Percentiles rank a stretch among this genome's conserved stretches.
These are phyloP conservation scores for Papiliotrema nemorosa DNA, from an alignment of 1,284 basidiomycete genomes.

Conservation along the genomic window DNA sequence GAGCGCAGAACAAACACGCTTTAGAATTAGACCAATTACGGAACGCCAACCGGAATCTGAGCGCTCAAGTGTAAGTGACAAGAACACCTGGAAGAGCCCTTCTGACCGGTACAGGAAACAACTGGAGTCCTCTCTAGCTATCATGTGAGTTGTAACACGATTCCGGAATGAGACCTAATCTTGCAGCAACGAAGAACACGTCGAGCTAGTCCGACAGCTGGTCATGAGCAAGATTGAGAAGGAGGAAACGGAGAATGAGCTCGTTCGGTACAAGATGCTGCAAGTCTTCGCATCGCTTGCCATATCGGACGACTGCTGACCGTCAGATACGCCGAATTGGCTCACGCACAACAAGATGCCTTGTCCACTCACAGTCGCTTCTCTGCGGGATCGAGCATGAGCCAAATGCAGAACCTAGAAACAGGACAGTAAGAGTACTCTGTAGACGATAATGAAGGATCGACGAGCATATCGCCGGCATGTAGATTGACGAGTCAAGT, in stretches of 20 bases:
- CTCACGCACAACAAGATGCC: constrained; percentile 77
- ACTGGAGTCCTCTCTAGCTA: constrained; percentile 70
- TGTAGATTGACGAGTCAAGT: neutral
- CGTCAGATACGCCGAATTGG: constrained; percentile 76
- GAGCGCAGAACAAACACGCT: constrained; percentile 69
- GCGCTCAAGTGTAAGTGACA: constrained; percentile 67
- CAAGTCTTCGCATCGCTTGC: constrained; percentile 53
- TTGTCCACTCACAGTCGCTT: constrained; percentile 46
- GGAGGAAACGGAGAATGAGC: constrained; percentile 84
- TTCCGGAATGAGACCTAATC: constrained; percentile 3
- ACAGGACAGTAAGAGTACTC: neutral
- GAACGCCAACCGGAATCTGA: constrained; percentile 70
- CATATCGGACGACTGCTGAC: neutral
- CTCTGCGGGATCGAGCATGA: constrained; percentile 7
- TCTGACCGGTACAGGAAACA: constrained; percentile 58
- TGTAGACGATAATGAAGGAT: neutral
- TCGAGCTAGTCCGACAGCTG: constrained; percentile 69
- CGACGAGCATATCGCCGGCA: neutral
- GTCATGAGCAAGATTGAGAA: constrained; percentile 79
- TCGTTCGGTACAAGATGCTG: constrained; percentile 87
- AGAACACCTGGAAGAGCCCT: neutral
- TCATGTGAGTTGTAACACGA: constrained; percentile 60
- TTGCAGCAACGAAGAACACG: constrained; percentile 46
- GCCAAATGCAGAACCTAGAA: neutral
- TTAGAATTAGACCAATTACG: constrained; percentile 69